A percentile compares a stretch with the other conserved stretches of the same genome.
Conservation (phyloP, 148 eudicot genomes). For the Camellia lanceoleosa region DNA sequence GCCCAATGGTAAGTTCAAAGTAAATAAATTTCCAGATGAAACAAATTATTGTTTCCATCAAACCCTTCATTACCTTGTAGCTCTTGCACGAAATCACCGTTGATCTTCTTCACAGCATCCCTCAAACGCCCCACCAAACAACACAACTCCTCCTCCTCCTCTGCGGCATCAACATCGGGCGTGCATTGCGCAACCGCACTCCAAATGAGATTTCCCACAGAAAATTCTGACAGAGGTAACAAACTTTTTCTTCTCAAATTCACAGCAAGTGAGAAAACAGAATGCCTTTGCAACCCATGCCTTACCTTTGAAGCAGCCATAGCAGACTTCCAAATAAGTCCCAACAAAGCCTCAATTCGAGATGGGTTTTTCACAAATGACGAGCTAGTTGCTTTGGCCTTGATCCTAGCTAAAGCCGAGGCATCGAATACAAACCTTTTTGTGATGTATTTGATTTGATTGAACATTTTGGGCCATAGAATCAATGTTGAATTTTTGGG, state of each 20-base stretch:
- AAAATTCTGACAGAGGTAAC: neutral
- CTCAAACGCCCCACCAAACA: neutral
- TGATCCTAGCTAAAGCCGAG: conserved; percentile 10
- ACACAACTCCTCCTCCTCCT: neutral
- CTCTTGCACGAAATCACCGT: neutral
- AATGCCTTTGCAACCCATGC: neutral
- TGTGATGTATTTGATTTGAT: neutral
- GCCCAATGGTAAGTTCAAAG: too few species aligned
- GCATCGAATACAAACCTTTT: conserved; percentile 11
- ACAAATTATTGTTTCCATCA: too few species aligned
- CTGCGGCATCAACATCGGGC: neutral
- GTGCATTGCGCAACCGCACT: neutral
- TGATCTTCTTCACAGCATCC: neutral
- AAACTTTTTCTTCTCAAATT: neutral
- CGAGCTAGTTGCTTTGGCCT: conserved; percentile 17
- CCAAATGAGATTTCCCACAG: conserved; percentile 8
- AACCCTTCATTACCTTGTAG: conserved; percentile 8
- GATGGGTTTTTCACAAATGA: conserved; percentile 1
- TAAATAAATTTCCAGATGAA: too few species aligned
- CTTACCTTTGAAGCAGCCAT: conserved; percentile 11
- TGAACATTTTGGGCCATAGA: too few species aligned
- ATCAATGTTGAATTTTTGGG: neutral
- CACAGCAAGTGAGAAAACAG: neutral
- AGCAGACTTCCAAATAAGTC: conserved; percentile 30
- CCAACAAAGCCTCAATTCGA: conserved; percentile 17